Evolutionary conservation across 148 eudicot species (phyloP).

Genomic region (Drosera capensis): DNA sequence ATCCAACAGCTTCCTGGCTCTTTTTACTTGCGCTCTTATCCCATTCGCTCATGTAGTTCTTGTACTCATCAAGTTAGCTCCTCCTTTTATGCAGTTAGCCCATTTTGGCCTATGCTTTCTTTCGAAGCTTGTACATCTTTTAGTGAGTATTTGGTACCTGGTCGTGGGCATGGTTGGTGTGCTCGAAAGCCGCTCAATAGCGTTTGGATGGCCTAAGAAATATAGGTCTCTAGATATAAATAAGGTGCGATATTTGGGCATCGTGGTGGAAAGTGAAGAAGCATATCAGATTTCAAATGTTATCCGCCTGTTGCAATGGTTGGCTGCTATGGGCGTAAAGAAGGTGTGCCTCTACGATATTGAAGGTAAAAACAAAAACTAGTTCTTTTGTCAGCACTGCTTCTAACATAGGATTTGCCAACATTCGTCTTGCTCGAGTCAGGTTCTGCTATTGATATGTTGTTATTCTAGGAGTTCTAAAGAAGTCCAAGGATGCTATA

Average conservation of each 20-base stretch:
- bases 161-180: conserved; percentile 12
- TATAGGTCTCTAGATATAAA: conserved; percentile 39
- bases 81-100: conserved; percentile 32
- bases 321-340: conserved; percentile 53
- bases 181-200: conserved; percentile 50
- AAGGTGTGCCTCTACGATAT: conserved; percentile 66
- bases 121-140: conserved; percentile 47
- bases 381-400: not conserved
- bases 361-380: conserved; percentile 37
- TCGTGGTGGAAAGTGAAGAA: conserved; percentile 81
- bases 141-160: conserved; percentile 39
- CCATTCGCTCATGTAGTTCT: not conserved
- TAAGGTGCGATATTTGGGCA: conserved; percentile 54
- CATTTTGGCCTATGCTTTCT: conserved; percentile 20
- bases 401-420: not conserved
- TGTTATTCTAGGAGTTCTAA: conserved; percentile 48
- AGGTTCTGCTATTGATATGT: not conserved
- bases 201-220: conserved; percentile 25
- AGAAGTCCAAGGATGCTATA: conserved; percentile 52
- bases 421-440: not conserved
- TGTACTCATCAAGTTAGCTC: conserved; percentile 2
- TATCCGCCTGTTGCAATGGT: conserved; percentile 53
- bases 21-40: not conserved
- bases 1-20: not conserved
- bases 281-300: conserved; percentile 44